Conservation (phyloP, 2,329 filamentous ascomycete species). For the Pestalotiopsis sp. region DNA sequence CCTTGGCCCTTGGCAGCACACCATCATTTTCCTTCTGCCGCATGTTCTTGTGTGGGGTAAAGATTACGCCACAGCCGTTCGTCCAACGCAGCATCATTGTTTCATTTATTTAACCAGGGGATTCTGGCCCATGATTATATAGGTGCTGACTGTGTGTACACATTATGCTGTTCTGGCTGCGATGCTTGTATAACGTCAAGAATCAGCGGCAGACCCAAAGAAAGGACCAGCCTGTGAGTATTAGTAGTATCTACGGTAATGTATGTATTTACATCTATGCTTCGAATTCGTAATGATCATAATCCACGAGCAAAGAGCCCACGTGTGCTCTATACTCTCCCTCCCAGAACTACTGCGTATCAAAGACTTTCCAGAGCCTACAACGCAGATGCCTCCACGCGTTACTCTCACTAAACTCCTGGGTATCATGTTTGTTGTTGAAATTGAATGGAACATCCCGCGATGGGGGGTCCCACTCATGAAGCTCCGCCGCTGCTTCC, state of each 20-base stretch:
- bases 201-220: not conserved
- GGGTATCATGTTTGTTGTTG: constrained; percentile 13
- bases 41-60: constrained; percentile 2
- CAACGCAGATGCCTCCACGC: not conserved
- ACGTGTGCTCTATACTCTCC: not conserved
- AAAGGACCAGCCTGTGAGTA: not conserved
- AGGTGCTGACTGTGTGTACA: not conserved
- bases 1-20: not conserved
- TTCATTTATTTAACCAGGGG: no score
- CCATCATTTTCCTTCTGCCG: not conserved
- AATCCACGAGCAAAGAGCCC: constrained; percentile 16
- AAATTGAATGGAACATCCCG: not conserved
- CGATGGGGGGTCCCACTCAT: not conserved
- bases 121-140: no score
- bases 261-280: constrained; percentile 17
- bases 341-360: not conserved
- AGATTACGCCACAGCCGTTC: not conserved
- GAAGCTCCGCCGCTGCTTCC: not conserved
- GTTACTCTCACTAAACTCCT: constrained; percentile 8
- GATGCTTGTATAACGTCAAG: not conserved
- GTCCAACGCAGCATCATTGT: no score
- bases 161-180: not conserved
- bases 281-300: constrained; percentile 21
- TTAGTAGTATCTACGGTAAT: constrained; percentile 11
- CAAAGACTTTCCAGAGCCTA: constrained; percentile 3